Base-by-base conservation (phyloP, 768 basidiomycete species). In the Pisolithus sp. region DNA sequence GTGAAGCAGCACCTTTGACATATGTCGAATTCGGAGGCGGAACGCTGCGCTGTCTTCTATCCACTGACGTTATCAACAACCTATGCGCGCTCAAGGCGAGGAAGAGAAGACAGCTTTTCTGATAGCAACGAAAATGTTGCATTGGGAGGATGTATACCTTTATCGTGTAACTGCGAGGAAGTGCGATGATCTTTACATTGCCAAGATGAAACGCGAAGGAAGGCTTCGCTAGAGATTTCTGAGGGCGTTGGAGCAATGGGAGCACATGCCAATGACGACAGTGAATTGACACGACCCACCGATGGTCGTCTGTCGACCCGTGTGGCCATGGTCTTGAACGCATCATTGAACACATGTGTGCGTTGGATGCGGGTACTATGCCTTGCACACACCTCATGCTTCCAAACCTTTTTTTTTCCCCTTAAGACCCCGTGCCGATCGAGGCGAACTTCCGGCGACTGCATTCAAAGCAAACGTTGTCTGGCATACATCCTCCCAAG, bases 1-100 rank as follows among this genome's bases (percentile, higher is more conserved):
- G 75, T 73, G 48, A 77, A 59, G 50, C 74, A 59, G n/a, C 70
- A 73, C 58, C 74, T 72, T 54, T 77, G 76, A 65, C 56, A 46
- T 61, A 58, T 21, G 67, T 40, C 53, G 67, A 65, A 48, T 51
- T 62, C 10, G 55, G 28, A n/a, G 58, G 51, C 6, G 52, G 42
- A 40, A 12, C 54, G 49, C 50, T 62, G 52, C n/a, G 18, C 24
- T 37, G 28, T 39, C 43, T 17, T 31, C 31, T 36, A 26, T 30
- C 46, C 31, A 15, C 10, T 21, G 28, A 24, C 17, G 12, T 36
- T 18, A 2, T n/a, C 26, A 21, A 45, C 13, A 45, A 26, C 24
- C 24, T 24, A 17, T 13, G 15, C 2, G 20, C 15, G 15, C 7
- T 24, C 42, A 43, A 13, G 23, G 23, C 13, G 20, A 26, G 3